These are phyloP conservation scores for Geotrichum ghanense DNA, from an alignment of 805 yeast genomes.

Conservation along the genomic window DNA sequence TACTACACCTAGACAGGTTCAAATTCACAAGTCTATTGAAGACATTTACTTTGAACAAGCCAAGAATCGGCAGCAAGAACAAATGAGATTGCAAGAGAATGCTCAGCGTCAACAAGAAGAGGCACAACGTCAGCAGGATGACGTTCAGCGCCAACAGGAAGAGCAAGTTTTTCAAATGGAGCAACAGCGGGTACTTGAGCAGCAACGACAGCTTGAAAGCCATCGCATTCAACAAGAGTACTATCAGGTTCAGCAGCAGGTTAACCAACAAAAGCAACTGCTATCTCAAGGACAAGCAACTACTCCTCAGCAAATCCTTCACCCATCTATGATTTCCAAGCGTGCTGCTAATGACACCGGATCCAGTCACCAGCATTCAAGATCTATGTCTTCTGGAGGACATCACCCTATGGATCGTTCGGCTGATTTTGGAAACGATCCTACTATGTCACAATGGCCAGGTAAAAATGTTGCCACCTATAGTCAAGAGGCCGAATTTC, in stretches of 20 bases:
- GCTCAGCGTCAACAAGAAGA: background rate
- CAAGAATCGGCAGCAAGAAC: background rate
- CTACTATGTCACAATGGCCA: too few relatives aligned
- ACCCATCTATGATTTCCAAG: too few relatives aligned
- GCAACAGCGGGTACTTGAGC: background rate
- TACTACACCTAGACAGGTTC: background rate
- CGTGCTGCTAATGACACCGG: too few relatives aligned
- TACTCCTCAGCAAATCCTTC: background rate
- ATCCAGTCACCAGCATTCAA: too few relatives aligned
- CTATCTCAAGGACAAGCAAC: background rate
- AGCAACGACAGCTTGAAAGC: background rate
- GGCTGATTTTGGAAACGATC: too few relatives aligned
- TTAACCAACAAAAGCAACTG: background rate
- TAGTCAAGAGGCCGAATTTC: background rate
- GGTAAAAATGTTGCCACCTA: too few relatives aligned
- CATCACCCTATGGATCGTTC: too few relatives aligned
- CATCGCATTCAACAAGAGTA: background rate
- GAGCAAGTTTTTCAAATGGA: background rate
- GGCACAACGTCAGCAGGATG: background rate
- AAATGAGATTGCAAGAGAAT: background rate
- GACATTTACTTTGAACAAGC: background rate
- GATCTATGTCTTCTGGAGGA: too few relatives aligned
- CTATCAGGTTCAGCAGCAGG: background rate
- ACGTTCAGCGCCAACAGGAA: too few relatives aligned
- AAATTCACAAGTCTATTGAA: background rate